These are phyloP conservation scores for Termitomyces bulborhizus DNA, from an alignment of 768 basidiomycete genomes.

Conservation along the genomic window DNA sequence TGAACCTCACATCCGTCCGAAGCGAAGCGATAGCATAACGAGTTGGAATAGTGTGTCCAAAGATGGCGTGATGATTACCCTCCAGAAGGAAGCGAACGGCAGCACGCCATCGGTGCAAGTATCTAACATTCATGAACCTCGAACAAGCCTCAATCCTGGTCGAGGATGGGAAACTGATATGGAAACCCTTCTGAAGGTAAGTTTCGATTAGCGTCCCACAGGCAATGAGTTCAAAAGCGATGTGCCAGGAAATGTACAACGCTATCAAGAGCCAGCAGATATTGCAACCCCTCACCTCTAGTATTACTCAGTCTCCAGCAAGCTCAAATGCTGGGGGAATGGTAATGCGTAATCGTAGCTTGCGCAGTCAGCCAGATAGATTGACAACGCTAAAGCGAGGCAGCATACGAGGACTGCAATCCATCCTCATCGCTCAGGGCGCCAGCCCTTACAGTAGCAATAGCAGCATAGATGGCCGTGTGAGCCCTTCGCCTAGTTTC, in stretches of 20 bases:
- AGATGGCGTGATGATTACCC: slow-evolving; percentile 40
- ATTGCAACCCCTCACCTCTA: slow-evolving; percentile 64
- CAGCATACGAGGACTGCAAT: slow-evolving; percentile 84
- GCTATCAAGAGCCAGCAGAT: slow-evolving; percentile 91
- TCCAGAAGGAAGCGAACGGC: slow-evolving; percentile 42
- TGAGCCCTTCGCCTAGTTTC: slow-evolving; percentile 94
- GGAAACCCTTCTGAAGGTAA: slow-evolving; percentile 79
- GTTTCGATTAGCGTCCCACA: slow-evolving; percentile 6
- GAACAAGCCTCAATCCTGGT: slow-evolving; percentile 31
- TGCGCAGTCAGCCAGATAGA: slow-evolving; percentile 66
- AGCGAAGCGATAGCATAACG: slow-evolving; percentile 77
- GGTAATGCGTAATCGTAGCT: slow-evolving; percentile 62
- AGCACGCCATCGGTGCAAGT: slow-evolving; percentile 62
- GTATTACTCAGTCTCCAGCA: slow-evolving; percentile 42
- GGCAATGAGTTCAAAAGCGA: slow-evolving; percentile 1
- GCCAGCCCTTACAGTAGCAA: slow-evolving; percentile 80
- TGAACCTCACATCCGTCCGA: slow-evolving; percentile 49
- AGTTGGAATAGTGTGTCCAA: slow-evolving; percentile 79
- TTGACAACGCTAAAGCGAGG: slow-evolving; percentile 79
- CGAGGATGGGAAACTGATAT: slow-evolving; percentile 83
- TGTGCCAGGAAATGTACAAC: slow-evolving; percentile 81
- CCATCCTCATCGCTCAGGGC: slow-evolving; percentile 65
- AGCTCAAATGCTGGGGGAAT: slow-evolving; percentile 36
- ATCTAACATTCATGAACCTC: slow-evolving; percentile 33
- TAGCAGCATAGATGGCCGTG: slow-evolving; percentile 78